A percentile compares a stretch with the other conserved stretches of the same genome.
phyloP scores from a whole-genome alignment of 257 asterid species.

The Verbena officinalis region DNA sequence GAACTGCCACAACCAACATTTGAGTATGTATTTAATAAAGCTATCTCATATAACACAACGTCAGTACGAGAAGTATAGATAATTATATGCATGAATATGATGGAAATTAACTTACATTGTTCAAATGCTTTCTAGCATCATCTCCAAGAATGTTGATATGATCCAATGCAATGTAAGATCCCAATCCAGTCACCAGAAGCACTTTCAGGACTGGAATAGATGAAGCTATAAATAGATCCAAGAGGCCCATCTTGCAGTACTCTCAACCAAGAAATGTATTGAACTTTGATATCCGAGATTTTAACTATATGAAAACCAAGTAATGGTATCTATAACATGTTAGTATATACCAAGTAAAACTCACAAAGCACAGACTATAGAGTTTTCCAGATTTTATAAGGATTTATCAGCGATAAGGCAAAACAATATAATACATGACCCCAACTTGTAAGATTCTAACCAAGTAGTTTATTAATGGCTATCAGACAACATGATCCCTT shows the following conservation, averaged over 20 bases:
- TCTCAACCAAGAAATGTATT: constrained; percentile 23
- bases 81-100: not conserved
- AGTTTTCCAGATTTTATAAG: not conserved
- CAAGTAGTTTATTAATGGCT: not conserved
- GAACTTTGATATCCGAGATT: not conserved
- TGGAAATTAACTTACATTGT: constrained; percentile 58
- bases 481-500: not conserved
- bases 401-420: not conserved
- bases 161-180: constrained; percentile 71
- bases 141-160: constrained; percentile 57
- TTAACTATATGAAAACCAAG: constrained; percentile 5
- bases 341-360: constrained; percentile 10
- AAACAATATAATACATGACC: not conserved
- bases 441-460: constrained; percentile 10
- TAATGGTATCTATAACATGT: not conserved
- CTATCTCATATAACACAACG: too few relatives aligned
- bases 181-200: constrained; percentile 77
- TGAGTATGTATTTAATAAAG: too few relatives aligned
- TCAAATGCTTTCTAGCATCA: constrained; percentile 84
- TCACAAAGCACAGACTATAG: not conserved
- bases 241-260: constrained; percentile 52
- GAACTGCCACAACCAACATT: too few relatives aligned
- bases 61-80: too few relatives aligned
- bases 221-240: constrained; percentile 70
- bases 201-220: constrained; percentile 80